phyloP scores from a whole-genome alignment of 495 filamentous ascomycete species.

The Aspergillus conjunctus region DNA sequence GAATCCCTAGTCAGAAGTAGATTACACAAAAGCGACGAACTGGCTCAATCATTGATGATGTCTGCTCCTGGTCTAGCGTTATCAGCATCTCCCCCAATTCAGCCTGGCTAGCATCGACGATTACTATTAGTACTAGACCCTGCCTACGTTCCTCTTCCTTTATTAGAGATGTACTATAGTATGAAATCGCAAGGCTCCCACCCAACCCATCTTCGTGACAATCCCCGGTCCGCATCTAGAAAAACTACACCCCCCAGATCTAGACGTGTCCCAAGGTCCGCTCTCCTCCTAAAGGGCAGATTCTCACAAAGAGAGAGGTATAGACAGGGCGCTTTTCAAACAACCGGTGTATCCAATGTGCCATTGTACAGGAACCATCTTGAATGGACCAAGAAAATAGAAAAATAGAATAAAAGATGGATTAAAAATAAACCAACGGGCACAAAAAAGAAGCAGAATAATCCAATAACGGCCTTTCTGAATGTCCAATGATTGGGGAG shows the following conservation, averaged over 20 bases:
- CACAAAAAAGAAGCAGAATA: neutral
- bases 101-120: neutral
- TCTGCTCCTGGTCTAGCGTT: neutral
- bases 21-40: neutral
- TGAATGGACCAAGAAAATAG: conserved; percentile 9
- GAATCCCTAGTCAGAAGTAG: neutral
- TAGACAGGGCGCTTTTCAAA: conserved; percentile 19
- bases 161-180: neutral
- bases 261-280: neutral
- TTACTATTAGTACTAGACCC: neutral
- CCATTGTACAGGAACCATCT: conserved; percentile 12
- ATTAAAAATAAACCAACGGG: conserved; percentile 7
- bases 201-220: neutral
- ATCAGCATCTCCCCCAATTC: neutral
- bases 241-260: conserved; percentile 5
- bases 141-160: neutral
- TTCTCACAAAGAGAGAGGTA: conserved; percentile 22
- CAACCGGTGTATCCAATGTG: conserved; percentile 11
- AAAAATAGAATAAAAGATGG: conserved; percentile 11
- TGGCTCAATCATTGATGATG: neutral
- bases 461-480: neutral
- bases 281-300: conserved; percentile 1
- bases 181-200: neutral
- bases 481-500: neutral
- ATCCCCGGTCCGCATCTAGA: conserved; percentile 1